A percentile compares a stretch with the other conserved stretches of the same genome.
Evolutionary conservation across 2,329 filamentous ascomycete genomes (phyloP).

Genomic region (Pyrenophora tritici-repentis): DNA sequence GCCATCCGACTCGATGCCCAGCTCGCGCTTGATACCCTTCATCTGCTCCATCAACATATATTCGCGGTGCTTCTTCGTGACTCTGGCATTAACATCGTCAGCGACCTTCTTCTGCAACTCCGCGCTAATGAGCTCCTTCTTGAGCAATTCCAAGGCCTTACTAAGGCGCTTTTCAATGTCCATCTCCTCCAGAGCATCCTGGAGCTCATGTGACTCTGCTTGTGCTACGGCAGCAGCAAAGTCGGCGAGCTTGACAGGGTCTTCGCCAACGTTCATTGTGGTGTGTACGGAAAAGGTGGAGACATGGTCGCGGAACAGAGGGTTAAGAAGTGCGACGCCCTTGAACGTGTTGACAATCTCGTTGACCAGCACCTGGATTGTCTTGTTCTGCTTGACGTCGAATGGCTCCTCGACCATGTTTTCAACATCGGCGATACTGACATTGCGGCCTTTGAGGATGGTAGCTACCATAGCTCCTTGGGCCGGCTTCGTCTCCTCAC

Average conservation of each 20-base stretch:
- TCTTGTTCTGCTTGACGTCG: slow-evolving; percentile 85
- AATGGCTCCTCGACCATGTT: slow-evolving; percentile 88
- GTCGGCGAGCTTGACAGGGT: slow-evolving; percentile 92
- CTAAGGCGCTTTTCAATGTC: slow-evolving; percentile 91
- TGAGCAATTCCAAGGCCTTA: slow-evolving; percentile 88
- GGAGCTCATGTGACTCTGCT: slow-evolving; percentile 85
- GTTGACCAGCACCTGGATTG: slow-evolving; percentile 89
- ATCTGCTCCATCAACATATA: slow-evolving; percentile 99
- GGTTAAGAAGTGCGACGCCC: slow-evolving; percentile 91
- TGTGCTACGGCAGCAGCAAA: slow-evolving; percentile 93
- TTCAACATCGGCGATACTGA: slow-evolving; percentile 93
- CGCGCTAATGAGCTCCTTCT: slow-evolving; percentile 98
- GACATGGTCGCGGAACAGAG: slow-evolving; percentile 94
- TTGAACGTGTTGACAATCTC: slow-evolving; percentile 99
- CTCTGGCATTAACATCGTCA: slow-evolving; percentile 96
- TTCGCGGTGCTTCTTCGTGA: slow-evolving; percentile 94
- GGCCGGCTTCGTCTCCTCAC: slow-evolving; percentile 59
- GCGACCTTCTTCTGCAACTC: slow-evolving; percentile 96
- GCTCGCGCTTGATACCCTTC: slow-evolving; percentile 95
- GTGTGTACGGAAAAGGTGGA: slow-evolving; percentile 83
- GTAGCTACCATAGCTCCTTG: slow-evolving; percentile 78
- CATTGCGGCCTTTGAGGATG: slow-evolving; percentile 87
- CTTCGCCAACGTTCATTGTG: slow-evolving; percentile 90
- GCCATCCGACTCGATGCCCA: slow-evolving; percentile 95
- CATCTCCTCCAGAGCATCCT: slow-evolving; percentile 85